Base-by-base conservation (phyloP, 192 early-diverging fungal genomes). In the Globomyces pollinis-pini region DNA sequence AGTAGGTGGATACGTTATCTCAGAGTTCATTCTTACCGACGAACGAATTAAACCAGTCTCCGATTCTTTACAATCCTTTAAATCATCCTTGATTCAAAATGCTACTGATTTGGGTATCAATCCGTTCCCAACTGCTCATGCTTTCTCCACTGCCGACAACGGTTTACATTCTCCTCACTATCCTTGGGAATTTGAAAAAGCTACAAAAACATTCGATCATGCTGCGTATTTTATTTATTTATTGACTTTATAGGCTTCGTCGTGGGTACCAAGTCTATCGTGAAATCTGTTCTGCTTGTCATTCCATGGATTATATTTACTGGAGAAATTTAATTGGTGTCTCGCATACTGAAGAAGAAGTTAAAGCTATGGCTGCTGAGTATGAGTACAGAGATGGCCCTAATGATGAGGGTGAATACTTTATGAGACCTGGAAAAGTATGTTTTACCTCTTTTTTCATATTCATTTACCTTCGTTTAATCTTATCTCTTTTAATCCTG, bases 191-290 rank as follows among this genome's bases (percentile, higher is more conserved):
- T 90, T 93, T 73, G 83, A 83, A 57, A 84, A 77, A 61, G 78
- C 79, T 61, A 75, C 87, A 54, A 83, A 84, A 56, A 91, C 92
- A 38, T 98, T 86, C 76, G 95, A 98, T 70, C 93, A 96, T 59
- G 87, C 89, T 54, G 67, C 86, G 88, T 91, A 82, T 64, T 77
- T 64, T 54, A 39, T 20, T 29, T 7, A 8, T 60, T 52, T 3
- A 50, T 50, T n/a, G n/a, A n/a, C n/a, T n/a, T n/a, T 50, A 0
- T 36, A 91, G 93, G 66, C 89, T 98, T 42, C 92, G 95, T 57
- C 93, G 93, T 74, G 95, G 95, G 61, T 98, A 91, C 82, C 93
- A 93, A 71, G 95, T 98, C 11, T 98, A 95, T 85, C 90, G 88
- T 78, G 95, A 98, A 66, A 89, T 98, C 59, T 98, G 95, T 70